Evolutionary conservation across 768 basidiomycete species (phyloP).

Genomic region (Leucocoprinus birnbaumii): DNA sequence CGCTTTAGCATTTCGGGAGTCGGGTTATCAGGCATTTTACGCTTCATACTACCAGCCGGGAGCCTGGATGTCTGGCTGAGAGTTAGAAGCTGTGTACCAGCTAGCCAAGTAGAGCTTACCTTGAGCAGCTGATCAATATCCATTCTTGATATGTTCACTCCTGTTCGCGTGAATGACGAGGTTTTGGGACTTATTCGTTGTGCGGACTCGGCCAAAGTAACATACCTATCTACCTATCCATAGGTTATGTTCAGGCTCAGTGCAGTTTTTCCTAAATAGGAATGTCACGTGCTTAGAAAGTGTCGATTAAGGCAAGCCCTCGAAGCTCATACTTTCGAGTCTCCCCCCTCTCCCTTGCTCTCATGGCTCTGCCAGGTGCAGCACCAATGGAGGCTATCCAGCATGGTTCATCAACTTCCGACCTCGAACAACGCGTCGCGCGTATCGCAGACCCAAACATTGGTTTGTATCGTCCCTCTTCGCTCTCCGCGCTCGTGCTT

Average conservation of each 20-base stretch:
- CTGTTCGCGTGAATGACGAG: background rate
- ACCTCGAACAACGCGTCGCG: constrained; percentile 70
- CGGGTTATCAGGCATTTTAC: constrained; percentile 75
- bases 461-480: constrained; percentile 36
- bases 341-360: constrained; percentile 8
- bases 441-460: constrained; percentile 74
- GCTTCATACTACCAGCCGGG: constrained; percentile 60
- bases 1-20: constrained; percentile 82
- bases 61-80: constrained; percentile 60
- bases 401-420: constrained; percentile 39
- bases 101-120: constrained; percentile 20
- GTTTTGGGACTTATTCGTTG: too few relatives aligned
- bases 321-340: constrained; percentile 5
- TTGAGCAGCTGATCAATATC: constrained; percentile 54
- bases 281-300: constrained; percentile 6
- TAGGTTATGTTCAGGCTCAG: too few relatives aligned
- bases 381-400: constrained; percentile 31
- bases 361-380: constrained; percentile 27
- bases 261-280: constrained; percentile 5
- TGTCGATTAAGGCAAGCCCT: constrained; percentile 10
- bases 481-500: background rate
- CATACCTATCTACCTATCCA: too few relatives aligned
- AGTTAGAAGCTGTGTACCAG: too few relatives aligned
- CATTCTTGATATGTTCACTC: constrained; percentile 25
- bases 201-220: too few relatives aligned